Percentiles rank a stretch among this genome's conserved stretches.
Evolutionary conservation across 2,329 filamentous ascomycete genomes (phyloP).

Genomic region (Aspergillus latus): DNA sequence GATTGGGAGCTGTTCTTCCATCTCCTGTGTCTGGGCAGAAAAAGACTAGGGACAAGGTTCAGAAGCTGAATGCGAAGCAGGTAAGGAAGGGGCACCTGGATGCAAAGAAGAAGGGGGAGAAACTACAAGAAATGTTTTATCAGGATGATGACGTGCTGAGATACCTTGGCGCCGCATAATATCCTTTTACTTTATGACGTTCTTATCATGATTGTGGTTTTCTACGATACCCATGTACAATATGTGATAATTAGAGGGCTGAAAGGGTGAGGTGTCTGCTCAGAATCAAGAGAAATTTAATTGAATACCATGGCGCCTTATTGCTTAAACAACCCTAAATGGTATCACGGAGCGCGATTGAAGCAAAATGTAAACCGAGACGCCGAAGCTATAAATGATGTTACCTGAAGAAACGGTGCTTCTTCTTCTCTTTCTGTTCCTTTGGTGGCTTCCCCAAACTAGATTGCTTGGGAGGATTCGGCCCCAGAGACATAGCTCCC

Average conservation of each 20-base stretch:
- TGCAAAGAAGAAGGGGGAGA: slow-evolving; percentile 63
- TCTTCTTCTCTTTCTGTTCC: slow-evolving; percentile 54
- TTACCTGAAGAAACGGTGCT: slow-evolving; percentile 56
- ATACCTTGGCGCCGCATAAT: slow-evolving; percentile 59
- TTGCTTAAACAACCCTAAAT: slow-evolving; percentile 20
- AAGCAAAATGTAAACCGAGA: slow-evolving; percentile 4
- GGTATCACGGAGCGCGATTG: slow-evolving; percentile 38
- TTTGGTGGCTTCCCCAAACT: slow-evolving; percentile 31
- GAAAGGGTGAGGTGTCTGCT: neutral
- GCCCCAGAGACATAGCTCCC: slow-evolving; percentile 39
- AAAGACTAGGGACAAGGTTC: slow-evolving; percentile 34
- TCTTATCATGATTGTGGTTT: neutral
- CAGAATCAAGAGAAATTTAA: slow-evolving; percentile 8
- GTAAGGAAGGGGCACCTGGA: slow-evolving; percentile 61
- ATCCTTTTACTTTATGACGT: neutral
- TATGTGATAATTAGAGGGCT: neutral
- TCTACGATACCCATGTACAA: slow-evolving; percentile 14
- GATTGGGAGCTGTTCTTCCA: slow-evolving; percentile 58
- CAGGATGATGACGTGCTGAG: slow-evolving; percentile 71
- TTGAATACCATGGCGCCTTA: slow-evolving; percentile 12
- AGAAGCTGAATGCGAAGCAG: slow-evolving; percentile 68
- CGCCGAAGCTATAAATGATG: neutral
- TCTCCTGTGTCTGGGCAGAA: slow-evolving; percentile 33
- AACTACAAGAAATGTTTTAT: slow-evolving; percentile 70
- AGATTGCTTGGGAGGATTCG: slow-evolving; percentile 39